Conservation (phyloP, 208 protist species). For the Crithidia mellificae region DNA sequence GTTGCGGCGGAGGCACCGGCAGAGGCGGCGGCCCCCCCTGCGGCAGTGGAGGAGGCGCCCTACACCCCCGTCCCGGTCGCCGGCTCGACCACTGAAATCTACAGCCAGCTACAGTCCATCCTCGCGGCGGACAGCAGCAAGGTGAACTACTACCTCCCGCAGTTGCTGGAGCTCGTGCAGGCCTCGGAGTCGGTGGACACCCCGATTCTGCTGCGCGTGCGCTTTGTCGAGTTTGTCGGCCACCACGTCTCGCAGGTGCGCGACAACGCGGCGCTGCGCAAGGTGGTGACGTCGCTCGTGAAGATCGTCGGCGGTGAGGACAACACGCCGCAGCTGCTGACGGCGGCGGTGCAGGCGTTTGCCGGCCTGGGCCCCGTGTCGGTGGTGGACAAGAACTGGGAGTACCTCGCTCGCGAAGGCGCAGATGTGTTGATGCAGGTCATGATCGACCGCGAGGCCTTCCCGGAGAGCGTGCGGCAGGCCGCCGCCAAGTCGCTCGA, state of each 20-base stretch:
- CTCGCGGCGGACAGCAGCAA: constrained; percentile 48
- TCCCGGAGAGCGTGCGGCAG: constrained; percentile 64
- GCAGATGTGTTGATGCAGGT: constrained; percentile 90
- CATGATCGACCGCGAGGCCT: constrained; percentile 78
- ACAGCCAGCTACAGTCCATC: constrained; percentile 63
- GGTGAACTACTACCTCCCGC: constrained; percentile 58
- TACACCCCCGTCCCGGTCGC: constrained; percentile 27
- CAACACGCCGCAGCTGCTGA: constrained; percentile 76
- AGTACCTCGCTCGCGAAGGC: constrained; percentile 84
- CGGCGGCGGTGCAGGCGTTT: constrained; percentile 78
- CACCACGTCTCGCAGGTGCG: constrained; percentile 57
- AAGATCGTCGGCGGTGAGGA: constrained; percentile 77
- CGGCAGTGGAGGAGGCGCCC: constrained; percentile 11
- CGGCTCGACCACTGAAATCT: constrained; percentile 60
- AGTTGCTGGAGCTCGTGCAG: constrained; percentile 58
- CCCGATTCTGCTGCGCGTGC: constrained; percentile 73
- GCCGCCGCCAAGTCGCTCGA: constrained; percentile 74
- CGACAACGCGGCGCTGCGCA: constrained; percentile 73
- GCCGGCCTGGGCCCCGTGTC: constrained; percentile 75
- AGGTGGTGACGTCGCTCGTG: constrained; percentile 78
- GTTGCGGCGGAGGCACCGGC: constrained; percentile 8
- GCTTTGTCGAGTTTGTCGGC: constrained; percentile 74
- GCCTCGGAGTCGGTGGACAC: constrained; percentile 65
- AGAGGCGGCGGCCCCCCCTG: constrained; percentile 12
- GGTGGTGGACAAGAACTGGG: constrained; percentile 76